Evolutionary conservation across 2,329 filamentous ascomycete genomes (phyloP).

Genomic region (Curvularia sp.): DNA sequence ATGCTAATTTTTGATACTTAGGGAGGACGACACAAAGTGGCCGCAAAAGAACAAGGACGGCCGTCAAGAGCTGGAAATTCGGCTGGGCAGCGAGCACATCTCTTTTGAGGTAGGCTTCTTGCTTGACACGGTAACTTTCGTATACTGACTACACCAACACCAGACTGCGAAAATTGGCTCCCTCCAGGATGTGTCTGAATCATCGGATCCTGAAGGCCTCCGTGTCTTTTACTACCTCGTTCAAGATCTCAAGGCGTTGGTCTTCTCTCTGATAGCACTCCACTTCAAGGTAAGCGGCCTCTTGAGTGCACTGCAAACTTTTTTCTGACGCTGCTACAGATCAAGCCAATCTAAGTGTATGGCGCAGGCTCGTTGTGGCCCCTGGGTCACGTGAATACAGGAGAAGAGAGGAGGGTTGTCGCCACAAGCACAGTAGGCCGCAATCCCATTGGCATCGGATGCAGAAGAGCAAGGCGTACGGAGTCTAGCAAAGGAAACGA

Average conservation of each 20-base stretch:
- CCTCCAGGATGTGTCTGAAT: constrained; percentile 94
- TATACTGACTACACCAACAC: constrained; percentile 30
- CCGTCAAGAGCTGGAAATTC: constrained; percentile 93
- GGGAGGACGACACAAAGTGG: constrained; percentile 98
- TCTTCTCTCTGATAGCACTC: constrained; percentile 93
- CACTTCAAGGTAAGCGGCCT: constrained; percentile 80
- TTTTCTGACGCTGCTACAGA: constrained; percentile 52
- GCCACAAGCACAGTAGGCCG: constrained; percentile 2
- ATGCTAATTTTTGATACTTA: constrained; percentile 53
- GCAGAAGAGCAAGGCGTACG: constrained; percentile 4
- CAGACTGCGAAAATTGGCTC: constrained; percentile 98
- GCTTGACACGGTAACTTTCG: not conserved
- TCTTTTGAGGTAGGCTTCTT: constrained; percentile 80
- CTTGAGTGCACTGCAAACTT: too few species aligned
- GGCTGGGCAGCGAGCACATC: constrained; percentile 92
- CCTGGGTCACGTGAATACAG: not conserved
- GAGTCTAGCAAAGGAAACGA: constrained; percentile 2
- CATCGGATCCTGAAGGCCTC: constrained; percentile 91
- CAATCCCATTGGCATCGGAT: constrained; percentile 4
- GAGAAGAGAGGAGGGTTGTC: not conserved
- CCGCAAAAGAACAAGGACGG: constrained; percentile 99
- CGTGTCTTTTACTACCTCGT: constrained; percentile 99
- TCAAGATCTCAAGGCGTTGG: constrained; percentile 93
- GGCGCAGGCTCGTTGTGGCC: not conserved
- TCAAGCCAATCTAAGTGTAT: constrained; percentile 70